Percentiles rank a stretch among this genome's conserved stretches.
These are phyloP conservation scores for Gypsophila paniculata DNA, from an alignment of 179 eudicot genomes.

Conservation along the genomic window DNA sequence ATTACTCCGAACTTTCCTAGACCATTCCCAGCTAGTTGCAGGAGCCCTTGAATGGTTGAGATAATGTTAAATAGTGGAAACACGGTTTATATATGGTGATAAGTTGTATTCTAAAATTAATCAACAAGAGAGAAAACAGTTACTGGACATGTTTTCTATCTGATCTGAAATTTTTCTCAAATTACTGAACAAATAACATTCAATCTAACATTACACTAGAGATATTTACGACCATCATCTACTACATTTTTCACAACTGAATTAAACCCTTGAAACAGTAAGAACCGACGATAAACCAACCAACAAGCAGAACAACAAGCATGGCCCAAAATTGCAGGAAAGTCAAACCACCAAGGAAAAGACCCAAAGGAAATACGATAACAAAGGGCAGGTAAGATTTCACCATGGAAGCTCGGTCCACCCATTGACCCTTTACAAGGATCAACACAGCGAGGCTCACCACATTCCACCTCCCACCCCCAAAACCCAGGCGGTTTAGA, in stretches of 20 bases:
- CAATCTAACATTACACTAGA: not conserved
- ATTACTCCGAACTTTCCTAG: too few relatives aligned
- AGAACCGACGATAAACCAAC: slow-evolving; percentile 88
- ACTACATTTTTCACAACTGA: slow-evolving; percentile 35
- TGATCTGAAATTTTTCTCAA: not conserved
- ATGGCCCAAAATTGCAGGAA: slow-evolving; percentile 56
- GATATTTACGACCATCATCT: not conserved
- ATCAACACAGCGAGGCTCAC: slow-evolving; percentile 68
- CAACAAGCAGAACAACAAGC: slow-evolving; percentile 50
- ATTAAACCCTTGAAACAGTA: slow-evolving; percentile 67
- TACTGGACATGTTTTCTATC: too few relatives aligned
- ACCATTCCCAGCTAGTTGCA: too few relatives aligned
- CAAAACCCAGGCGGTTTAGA: slow-evolving; percentile 66
- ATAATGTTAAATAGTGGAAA: too few relatives aligned
- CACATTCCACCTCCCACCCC: slow-evolving; percentile 77
- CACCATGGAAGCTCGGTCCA: slow-evolving; percentile 45
- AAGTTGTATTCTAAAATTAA: too few relatives aligned
- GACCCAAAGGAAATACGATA: slow-evolving; percentile 47
- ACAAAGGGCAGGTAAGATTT: slow-evolving; percentile 58
- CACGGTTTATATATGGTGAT: too few relatives aligned
- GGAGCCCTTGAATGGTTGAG: too few relatives aligned
- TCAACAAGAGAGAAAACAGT: too few relatives aligned
- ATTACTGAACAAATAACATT: not conserved
- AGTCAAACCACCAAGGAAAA: slow-evolving; percentile 61
- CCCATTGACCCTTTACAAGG: slow-evolving; percentile 71